Percentiles rank a stretch among this genome's conserved stretches.
These are phyloP conservation scores for Coleophoma crateriformis DNA, from an alignment of 2,329 filamentous ascomycete species.

Conservation along the genomic window DNA sequence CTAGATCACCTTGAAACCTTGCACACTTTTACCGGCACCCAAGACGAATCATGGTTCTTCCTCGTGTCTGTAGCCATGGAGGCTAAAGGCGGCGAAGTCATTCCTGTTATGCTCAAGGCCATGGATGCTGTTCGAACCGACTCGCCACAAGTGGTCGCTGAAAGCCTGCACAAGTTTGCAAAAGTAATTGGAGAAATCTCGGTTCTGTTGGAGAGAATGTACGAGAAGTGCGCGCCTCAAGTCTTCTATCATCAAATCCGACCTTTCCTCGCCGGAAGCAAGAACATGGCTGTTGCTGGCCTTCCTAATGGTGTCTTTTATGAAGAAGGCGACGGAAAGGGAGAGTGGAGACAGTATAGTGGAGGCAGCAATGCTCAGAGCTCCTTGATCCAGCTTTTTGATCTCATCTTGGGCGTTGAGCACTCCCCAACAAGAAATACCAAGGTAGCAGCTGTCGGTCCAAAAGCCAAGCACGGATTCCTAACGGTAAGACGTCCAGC, in stretches of 20 bases:
- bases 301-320: conserved; percentile 81
- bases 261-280: conserved; percentile 84
- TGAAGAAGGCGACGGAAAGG: conserved; percentile 63
- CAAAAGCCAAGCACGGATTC: conserved; percentile 13
- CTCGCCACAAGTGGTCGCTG: conserved; percentile 55
- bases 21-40: conserved; percentile 80
- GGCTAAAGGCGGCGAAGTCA: conserved; percentile 66
- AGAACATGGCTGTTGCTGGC: conserved; percentile 84
- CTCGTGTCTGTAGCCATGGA: conserved; percentile 88
- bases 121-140: conserved; percentile 61
- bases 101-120: conserved; percentile 73
- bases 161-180: conserved; percentile 60
- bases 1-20: conserved; percentile 66
- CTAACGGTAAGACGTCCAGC: conserved; percentile 9
- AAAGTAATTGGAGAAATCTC: conserved; percentile 64
- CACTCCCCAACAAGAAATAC: conserved; percentile 44
- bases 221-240: conserved; percentile 80
- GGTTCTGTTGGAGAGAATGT: conserved; percentile 71
- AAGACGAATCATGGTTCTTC: conserved; percentile 94
- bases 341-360: conserved; percentile 70
- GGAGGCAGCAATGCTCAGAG: conserved; percentile 93
- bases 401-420: conserved; percentile 78
- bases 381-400: conserved; percentile 89
- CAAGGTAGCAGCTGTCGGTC: conserved; percentile 15
- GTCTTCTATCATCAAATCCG: conserved; percentile 87